Percentiles rank a stretch among this genome's conserved stretches.
These are phyloP conservation scores for Ceratocystis ficicola DNA, from an alignment of 2,329 filamentous ascomycete genomes.

Conservation along the genomic window DNA sequence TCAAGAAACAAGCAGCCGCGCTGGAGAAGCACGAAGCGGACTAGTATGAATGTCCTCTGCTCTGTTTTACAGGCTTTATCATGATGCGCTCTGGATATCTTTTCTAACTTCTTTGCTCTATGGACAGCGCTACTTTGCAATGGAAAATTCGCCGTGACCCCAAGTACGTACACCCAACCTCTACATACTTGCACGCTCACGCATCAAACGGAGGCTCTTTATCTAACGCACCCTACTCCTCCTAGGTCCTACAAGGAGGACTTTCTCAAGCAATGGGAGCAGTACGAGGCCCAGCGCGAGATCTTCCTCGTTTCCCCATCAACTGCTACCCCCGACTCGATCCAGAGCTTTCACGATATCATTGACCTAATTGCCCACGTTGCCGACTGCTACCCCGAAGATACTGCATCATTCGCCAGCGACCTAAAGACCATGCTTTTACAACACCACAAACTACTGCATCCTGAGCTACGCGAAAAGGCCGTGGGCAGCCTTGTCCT, in stretches of 20 bases:
- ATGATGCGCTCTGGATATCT: slow-evolving; percentile 3
- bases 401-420: slow-evolving; percentile 63
- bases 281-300: slow-evolving; percentile 82
- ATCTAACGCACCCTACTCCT: slow-evolving; percentile 19
- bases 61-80: not conserved
- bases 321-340: slow-evolving; percentile 61
- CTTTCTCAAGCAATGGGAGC: slow-evolving; percentile 74
- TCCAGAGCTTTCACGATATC: slow-evolving; percentile 77
- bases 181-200: not conserved
- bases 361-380: slow-evolving; percentile 91
- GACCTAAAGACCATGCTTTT: slow-evolving; percentile 72
- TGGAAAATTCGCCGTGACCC: slow-evolving; percentile 86
- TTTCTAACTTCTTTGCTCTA: slow-evolving; percentile 21
- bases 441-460: slow-evolving; percentile 69
- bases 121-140: slow-evolving; percentile 62
- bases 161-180: slow-evolving; percentile 39
- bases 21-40: slow-evolving; percentile 93
- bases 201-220: not conserved
- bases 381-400: slow-evolving; percentile 79
- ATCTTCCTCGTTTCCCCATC: slow-evolving; percentile 79
- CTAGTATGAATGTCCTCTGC: slow-evolving; percentile 40
- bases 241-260: slow-evolving; percentile 75
- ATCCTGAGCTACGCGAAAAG: slow-evolving; percentile 82
- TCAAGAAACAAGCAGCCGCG: slow-evolving; percentile 76
- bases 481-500: slow-evolving; percentile 82